phyloP scores from a whole-genome alignment of 495 filamentous ascomycete species.

The Lineolata rhizophorae region DNA sequence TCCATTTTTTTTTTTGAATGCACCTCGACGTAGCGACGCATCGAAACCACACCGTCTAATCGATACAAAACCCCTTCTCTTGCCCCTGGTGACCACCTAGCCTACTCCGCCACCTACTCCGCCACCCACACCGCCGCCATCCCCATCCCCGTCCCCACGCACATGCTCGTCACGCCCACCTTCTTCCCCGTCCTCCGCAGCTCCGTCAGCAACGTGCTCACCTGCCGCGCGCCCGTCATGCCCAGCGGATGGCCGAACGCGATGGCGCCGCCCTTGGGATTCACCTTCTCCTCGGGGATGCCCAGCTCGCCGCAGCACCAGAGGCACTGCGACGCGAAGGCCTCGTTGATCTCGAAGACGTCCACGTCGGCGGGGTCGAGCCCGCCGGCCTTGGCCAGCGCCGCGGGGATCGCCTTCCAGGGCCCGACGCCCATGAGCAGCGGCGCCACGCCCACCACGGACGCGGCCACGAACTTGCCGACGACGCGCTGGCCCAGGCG shows the following conservation, averaged over 20 bases:
- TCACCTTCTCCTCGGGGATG: conserved; percentile 61
- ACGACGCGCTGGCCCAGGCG: conserved; percentile 69
- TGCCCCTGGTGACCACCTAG: too few species aligned
- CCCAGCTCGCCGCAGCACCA: conserved; percentile 84
- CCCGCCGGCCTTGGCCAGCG: conserved; percentile 60
- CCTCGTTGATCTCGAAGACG: conserved; percentile 98
- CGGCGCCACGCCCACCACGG: conserved; percentile 73
- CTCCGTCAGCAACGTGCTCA: conserved; percentile 79
- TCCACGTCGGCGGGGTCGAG: conserved; percentile 92
- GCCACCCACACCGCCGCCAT: conserved; percentile 92
- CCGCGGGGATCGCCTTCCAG: conserved; percentile 88
- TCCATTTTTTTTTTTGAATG: too few species aligned
- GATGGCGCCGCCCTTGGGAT: conserved; percentile 95
- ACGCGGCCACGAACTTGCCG: conserved; percentile 70
- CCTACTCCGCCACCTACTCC: conserved; percentile 29
- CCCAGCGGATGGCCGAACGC: conserved; percentile 96
- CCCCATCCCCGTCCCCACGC: conserved; percentile 89
- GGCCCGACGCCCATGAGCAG: conserved; percentile 92
- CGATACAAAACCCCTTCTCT: too few species aligned
- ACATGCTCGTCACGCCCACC: conserved; percentile 91
- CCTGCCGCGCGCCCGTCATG: conserved; percentile 83
- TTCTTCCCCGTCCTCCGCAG: conserved; percentile 57
- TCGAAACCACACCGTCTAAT: too few species aligned
- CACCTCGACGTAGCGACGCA: too few species aligned
- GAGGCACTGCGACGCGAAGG: conserved; percentile 84